A percentile compares a stretch with the other conserved stretches of the same genome.
phyloP scores from a whole-genome alignment of 495 filamentous ascomycete species.

The Tuber aestivum region DNA sequence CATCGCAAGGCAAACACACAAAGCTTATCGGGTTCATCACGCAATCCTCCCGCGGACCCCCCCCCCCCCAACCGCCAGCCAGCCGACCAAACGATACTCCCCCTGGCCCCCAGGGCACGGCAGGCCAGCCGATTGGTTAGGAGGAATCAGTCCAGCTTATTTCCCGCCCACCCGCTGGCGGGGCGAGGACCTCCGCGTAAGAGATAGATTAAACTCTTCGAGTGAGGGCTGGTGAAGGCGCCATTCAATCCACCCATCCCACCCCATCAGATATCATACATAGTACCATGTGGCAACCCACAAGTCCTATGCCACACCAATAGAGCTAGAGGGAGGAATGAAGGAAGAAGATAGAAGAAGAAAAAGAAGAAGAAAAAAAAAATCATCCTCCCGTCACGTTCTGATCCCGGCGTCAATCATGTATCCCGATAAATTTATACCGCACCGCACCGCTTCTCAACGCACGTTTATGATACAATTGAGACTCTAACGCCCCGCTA shows the following conservation, averaged over 20 bases:
- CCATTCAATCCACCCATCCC: slow-evolving; percentile 1
- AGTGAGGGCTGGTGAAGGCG: background rate
- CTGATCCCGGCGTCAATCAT: slow-evolving; percentile 7
- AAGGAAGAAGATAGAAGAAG: background rate
- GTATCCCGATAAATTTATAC: too few relatives aligned
- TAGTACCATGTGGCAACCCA: background rate
- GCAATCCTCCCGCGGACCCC: background rate
- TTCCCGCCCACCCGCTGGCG: background rate
- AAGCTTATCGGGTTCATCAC: background rate
- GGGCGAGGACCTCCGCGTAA: background rate
- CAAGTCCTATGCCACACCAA: background rate
- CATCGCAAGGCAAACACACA: background rate
- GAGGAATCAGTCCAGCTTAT: too few relatives aligned
- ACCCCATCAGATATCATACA: background rate
- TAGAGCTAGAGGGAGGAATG: slow-evolving; percentile 5
- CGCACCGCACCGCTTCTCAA: background rate
- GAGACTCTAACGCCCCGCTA: background rate
- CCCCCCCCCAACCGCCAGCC: too few relatives aligned
- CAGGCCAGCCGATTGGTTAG: background rate
- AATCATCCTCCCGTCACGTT: background rate
- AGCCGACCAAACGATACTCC: background rate
- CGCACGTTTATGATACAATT: background rate
- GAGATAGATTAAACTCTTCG: slow-evolving; percentile 5
- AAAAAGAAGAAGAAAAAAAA: slow-evolving; percentile 10
- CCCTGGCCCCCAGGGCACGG: background rate